phyloP scores from a whole-genome alignment of 2,329 filamentous ascomycete species.

The Aulographum hederae region DNA sequence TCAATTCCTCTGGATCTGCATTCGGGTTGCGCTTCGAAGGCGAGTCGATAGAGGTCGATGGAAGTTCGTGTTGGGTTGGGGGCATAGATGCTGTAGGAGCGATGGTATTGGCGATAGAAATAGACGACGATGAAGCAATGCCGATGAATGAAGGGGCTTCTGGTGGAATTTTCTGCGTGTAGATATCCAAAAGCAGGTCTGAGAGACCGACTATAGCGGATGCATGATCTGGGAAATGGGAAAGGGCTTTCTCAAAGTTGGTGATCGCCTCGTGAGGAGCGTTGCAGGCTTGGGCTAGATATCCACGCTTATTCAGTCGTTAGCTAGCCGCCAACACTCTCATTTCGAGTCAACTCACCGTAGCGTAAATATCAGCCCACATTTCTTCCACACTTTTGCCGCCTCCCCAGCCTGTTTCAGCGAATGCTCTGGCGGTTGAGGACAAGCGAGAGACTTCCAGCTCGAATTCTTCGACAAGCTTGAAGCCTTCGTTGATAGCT shows the following conservation, averaged over 20 bases:
- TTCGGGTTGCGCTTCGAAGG: not conserved
- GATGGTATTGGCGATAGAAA: slow-evolving; percentile 1
- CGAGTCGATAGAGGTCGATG: too few relatives aligned
- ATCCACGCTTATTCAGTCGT: slow-evolving; percentile 36
- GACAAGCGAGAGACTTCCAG: slow-evolving; percentile 40
- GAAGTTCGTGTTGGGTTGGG: not conserved
- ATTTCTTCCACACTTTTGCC: slow-evolving; percentile 68
- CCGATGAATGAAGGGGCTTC: slow-evolving; percentile 25
- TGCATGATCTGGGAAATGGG: slow-evolving; percentile 63
- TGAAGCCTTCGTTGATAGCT: slow-evolving; percentile 65
- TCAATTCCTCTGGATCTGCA: slow-evolving; percentile 42
- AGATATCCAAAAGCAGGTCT: slow-evolving; percentile 73
- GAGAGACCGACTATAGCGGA: slow-evolving; percentile 66
- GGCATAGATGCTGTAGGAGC: not conserved
- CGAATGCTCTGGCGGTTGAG: slow-evolving; percentile 41
- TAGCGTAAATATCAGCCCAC: slow-evolving; percentile 66
- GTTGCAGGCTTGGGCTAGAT: slow-evolving; percentile 43
- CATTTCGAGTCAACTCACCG: slow-evolving; percentile 37
- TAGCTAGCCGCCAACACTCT: slow-evolving; percentile 7
- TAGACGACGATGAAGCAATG: slow-evolving; percentile 4
- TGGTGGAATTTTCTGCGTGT: slow-evolving; percentile 42
- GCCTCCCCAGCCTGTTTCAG: slow-evolving; percentile 55
- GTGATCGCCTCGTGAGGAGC: slow-evolving; percentile 50
- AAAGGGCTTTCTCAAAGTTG: slow-evolving; percentile 67
- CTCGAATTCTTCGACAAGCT: slow-evolving; percentile 56